phyloP scores from a whole-genome alignment of 2,329 filamentous ascomycete genomes.

The Colletotrichum graminicola region DNA sequence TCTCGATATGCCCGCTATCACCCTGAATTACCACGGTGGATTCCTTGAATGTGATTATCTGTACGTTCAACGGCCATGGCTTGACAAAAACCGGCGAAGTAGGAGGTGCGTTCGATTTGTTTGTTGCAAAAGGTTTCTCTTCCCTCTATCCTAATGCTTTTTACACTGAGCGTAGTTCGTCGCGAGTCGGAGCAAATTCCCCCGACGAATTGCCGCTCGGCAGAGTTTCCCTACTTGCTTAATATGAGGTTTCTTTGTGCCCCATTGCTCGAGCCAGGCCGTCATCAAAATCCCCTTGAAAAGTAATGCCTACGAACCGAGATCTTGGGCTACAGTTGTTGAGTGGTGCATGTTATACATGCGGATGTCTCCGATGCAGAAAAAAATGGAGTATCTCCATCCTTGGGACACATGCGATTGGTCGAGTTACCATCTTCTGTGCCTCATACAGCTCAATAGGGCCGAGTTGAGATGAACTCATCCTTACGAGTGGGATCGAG shows the following conservation, averaged over 20 bases:
- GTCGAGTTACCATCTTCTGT: background rate
- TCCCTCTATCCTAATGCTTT: background rate
- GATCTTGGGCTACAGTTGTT: background rate
- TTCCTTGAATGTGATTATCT: background rate
- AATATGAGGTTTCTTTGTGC: background rate
- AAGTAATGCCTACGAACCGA: background rate
- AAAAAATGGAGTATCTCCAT: conserved; percentile 3
- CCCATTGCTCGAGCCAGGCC: background rate
- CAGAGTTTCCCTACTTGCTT: background rate
- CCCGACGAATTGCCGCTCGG: background rate
- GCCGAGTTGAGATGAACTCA: conserved; percentile 11
- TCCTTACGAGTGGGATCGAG: conserved; percentile 7
- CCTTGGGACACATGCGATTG: background rate
- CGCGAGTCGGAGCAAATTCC: no score
- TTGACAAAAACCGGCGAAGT: background rate
- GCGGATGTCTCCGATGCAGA: background rate
- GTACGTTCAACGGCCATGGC: background rate
- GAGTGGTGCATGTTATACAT: background rate
- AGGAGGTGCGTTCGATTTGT: background rate
- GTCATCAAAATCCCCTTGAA: background rate
- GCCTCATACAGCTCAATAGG: background rate
- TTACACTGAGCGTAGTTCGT: background rate
- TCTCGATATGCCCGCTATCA: background rate
- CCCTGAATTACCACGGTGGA: background rate
- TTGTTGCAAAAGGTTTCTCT: background rate